Base-by-base conservation (phyloP, 225 moss, liverwort and hornwort genomes). In the Climacium dendroides region DNA sequence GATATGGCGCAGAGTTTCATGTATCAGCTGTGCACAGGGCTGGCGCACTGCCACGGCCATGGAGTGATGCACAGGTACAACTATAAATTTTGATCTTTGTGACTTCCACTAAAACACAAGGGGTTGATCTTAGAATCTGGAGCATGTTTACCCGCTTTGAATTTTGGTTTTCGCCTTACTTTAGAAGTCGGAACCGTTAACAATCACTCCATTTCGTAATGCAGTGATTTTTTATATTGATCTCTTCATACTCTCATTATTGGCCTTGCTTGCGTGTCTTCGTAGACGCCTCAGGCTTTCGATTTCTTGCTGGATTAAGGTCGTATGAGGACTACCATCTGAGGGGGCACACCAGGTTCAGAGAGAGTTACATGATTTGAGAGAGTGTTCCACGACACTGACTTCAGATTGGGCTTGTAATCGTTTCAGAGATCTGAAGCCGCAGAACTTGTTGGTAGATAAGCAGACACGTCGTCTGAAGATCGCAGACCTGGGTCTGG, bases 21-120 rank as follows among this genome's bases (percentile, higher is more conserved):
- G 93, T 91, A 90, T 74, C 93, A 93, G 75, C 80, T 91, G 58
- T 93, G 91, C 87, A 91, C 93, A 18, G 91, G 91, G 19, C 85
- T 93, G 53, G 93, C 93, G 14, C 93, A 91, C 71, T 93, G 93
- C 83, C 93, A 93, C 63, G 89, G 93, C 54, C 93, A 93, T 71
- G 93, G 93, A 78, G 93, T 93, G 11, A 91, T 93, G 93, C 93
- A 93, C 85, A 93, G 93, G 92, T 92, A 60, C 15, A 73, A 7
- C 15, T 19, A 7, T 26, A 3, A 13, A 60, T 39, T 60, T 48
- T 57, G 7, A 41, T 32, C 5, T 41, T 14, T 57, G 32, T 54
- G 30, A 43, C 28, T 30, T 67, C 37, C 29, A 10, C 14, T 12
- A 28, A 37, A 67, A 28, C 37, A 19, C 12, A 16, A n/a, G 24